These are phyloP conservation scores for Parastagonospora avenae DNA, from an alignment of 2,329 filamentous ascomycete genomes.

Conservation along the genomic window DNA sequence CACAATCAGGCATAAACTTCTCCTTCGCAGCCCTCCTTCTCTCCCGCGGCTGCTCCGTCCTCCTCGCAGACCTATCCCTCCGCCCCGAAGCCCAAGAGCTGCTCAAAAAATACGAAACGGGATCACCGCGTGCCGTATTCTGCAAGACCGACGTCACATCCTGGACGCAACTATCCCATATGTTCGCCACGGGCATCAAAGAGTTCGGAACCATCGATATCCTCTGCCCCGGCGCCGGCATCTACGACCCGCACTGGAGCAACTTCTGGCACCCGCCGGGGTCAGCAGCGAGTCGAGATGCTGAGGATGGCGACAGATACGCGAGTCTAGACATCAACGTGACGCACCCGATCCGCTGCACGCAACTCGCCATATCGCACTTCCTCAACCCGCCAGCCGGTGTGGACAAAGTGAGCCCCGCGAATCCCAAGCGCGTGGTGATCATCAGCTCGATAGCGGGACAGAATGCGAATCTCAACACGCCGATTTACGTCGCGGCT, in stretches of 20 bases:
- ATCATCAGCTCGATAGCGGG: conserved; percentile 54
- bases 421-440: conserved; percentile 54
- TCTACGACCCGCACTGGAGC: conserved; percentile 55
- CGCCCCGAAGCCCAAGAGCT: conserved; percentile 55
- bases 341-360: conserved; percentile 54
- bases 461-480: conserved; percentile 44
- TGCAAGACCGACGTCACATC: conserved; percentile 50
- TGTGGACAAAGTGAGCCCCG: conserved; percentile 35
- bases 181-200: conserved; percentile 36
- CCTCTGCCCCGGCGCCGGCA: conserved; percentile 56
- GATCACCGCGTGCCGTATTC: conserved; percentile 48
- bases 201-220: conserved; percentile 50
- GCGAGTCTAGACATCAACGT: conserved; percentile 53
- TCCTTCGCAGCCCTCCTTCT: conserved; percentile 54
- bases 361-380: conserved; percentile 54
- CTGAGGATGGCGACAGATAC: conserved; percentile 30
- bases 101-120: conserved; percentile 33
- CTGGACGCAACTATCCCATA: conserved; percentile 41
- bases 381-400: conserved; percentile 47
- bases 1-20: conserved; percentile 52
- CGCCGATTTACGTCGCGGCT: conserved; percentile 52
- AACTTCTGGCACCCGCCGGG: conserved; percentile 58
- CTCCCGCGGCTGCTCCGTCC: conserved; percentile 52
- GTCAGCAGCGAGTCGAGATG: conserved; percentile 41
- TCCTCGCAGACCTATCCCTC: conserved; percentile 55